Percentiles rank a stretch among this genome's conserved stretches.
Evolutionary conservation across 257 asterid species (phyloP).

Genomic region (Plantago elongata): DNA sequence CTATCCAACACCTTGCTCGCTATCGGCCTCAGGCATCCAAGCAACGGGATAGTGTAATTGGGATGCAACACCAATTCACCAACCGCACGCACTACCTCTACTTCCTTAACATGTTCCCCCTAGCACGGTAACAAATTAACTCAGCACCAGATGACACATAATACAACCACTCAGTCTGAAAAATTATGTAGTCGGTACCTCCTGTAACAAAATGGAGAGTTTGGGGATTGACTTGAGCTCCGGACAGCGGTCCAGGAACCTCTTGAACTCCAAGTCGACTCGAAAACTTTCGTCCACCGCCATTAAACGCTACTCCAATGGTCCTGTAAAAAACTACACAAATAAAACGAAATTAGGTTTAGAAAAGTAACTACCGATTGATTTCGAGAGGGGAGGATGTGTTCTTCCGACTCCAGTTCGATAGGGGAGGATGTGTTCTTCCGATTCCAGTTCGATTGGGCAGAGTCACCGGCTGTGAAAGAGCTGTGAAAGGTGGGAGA

Average conservation of each 20-base stretch:
- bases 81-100: slow-evolving; percentile 61
- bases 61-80: slow-evolving; percentile 79
- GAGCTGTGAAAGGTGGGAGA: no score
- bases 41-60: slow-evolving; percentile 64
- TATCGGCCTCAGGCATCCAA: slow-evolving; percentile 80
- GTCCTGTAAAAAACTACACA: no score
- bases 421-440: no score
- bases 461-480: no score
- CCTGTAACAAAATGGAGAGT: slow-evolving; percentile 39
- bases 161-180: no score
- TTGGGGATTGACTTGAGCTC: slow-evolving; percentile 41
- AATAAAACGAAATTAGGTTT: no score
- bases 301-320: slow-evolving; percentile 26
- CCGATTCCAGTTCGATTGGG: no score
- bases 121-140: no score
- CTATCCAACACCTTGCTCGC: slow-evolving; percentile 53
- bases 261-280: slow-evolving; percentile 44
- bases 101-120: slow-evolving; percentile 33
- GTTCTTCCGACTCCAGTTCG: no score
- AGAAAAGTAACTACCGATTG: no score
- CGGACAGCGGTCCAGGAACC: slow-evolving; percentile 65
- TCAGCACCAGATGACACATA: no score
- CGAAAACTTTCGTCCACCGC: slow-evolving; percentile 70
- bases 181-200: slow-evolving; percentile 34
- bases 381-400: no score